Base-by-base conservation (phyloP, 257 asterid genomes). In the Orobanche coerulescens region DNA sequence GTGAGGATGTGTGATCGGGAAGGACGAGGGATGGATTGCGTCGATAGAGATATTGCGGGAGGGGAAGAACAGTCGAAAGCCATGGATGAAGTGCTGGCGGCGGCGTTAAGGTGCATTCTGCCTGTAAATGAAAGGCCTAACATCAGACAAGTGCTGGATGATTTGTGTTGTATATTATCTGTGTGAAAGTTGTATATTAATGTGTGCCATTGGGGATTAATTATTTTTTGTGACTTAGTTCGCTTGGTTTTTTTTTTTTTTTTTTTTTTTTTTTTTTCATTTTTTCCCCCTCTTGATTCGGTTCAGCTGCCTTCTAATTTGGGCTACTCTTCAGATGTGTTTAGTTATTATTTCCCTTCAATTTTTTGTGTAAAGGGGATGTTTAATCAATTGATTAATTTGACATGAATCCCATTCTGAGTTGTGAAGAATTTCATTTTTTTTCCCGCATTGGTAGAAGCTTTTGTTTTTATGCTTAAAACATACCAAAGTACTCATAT, bases 321-420 rank as follows among this genome's bases (percentile, higher is more conserved):
- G 74, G 90, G 86, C 86, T 72, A 58, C 67, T 73, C 69, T 48
- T 73, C 62, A 62, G 69, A 77, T 69, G 69, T 79, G 78, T 60
- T 81, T 75, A 79, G 80, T 76, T 70, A 23, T 23, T 26, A 22
- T 71, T 78, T 73, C 86, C 88, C 90, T 80, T 79, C 85, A 71
- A 66, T 89, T 88, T n/a, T 86, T 89, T 83, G 87, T 82, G 95
- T 84, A 82, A 86, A 89, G 96, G 96, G 95, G 96, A 82, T 84
- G 86, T 69, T 85, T 74, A 71, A 76, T 85, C 87, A 85, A 79
- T 84, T 84, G 69, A 84, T 84, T 80, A 81, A 71, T 83, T n/a
- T 81, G 82, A 79, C 79, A 64, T 66, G 71, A 74, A 59, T 75
- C 85, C 79, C 78, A 72, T 54, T 75, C 74, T 74, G 71, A 69